Evolutionary conservation across 495 filamentous ascomycete genomes (phyloP).

Genomic region (Penicillium nucicola): DNA sequence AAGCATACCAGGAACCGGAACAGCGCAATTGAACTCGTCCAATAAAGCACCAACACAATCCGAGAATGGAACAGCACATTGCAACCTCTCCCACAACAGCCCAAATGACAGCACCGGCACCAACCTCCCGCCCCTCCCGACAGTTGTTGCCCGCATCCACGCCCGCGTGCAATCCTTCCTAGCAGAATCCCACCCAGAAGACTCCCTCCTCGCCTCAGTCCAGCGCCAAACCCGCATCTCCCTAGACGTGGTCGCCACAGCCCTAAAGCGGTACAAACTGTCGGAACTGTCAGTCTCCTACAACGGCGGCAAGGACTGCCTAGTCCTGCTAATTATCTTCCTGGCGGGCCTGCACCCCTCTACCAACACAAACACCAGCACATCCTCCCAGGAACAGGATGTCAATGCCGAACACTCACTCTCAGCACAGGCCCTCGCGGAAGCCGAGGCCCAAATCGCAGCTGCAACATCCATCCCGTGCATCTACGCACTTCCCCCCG

Average conservation of each 20-base stretch:
- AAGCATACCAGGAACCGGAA: neutral
- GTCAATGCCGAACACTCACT: neutral
- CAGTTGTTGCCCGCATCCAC: constrained; percentile 60
- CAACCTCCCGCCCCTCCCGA: constrained; percentile 25
- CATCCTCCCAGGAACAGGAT: constrained; percentile 7
- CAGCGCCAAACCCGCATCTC: constrained; percentile 71
- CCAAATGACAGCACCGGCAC: neutral
- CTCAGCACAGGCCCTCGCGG: neutral
- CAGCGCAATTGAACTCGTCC: neutral
- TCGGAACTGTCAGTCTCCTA: constrained; percentile 86
- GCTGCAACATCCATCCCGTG: constrained; percentile 53
- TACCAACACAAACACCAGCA: neutral
- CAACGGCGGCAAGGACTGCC: constrained; percentile 97
- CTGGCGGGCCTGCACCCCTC: constrained; percentile 60
- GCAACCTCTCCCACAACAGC: neutral
- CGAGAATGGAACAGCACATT: neutral
- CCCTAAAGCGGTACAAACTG: constrained; percentile 68
- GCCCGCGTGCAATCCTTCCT: constrained; percentile 68
- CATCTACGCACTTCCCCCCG: constrained; percentile 80
- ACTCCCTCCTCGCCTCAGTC: constrained; percentile 56
- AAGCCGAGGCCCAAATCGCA: constrained; percentile 11
- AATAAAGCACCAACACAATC: neutral
- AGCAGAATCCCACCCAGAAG: constrained; percentile 49
- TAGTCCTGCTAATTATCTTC: constrained; percentile 87
- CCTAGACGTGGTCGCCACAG: constrained; percentile 67